These are phyloP conservation scores for Ambrosia trifida DNA, from an alignment of 129 eudicot genomes.

Conservation along the genomic window DNA sequence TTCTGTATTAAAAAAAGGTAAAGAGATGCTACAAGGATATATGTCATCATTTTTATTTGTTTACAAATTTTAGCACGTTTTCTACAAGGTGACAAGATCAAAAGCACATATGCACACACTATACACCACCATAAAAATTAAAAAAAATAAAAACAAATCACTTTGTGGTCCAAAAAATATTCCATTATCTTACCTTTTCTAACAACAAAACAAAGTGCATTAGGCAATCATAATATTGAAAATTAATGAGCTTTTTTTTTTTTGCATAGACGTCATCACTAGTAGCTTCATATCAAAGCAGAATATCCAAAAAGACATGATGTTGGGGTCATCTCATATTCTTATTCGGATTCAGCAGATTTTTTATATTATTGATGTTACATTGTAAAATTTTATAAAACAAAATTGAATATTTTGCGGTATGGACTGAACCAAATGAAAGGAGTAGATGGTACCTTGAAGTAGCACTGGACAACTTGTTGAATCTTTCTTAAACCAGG, in stretches of 20 bases:
- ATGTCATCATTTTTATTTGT: background rate
- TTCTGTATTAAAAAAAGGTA: background rate
- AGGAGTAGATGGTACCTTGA: background rate
- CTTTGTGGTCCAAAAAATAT: constrained; percentile 26
- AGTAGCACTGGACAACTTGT: background rate
- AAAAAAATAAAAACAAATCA: background rate
- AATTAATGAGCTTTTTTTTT: constrained; percentile 21
- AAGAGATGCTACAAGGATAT: constrained; percentile 2
- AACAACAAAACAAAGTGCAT: constrained; percentile 16
- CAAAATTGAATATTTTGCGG: background rate
- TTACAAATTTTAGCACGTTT: constrained; percentile 13
- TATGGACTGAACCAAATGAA: background rate
- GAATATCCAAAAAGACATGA: constrained; percentile 29
- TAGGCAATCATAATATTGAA: constrained; percentile 2
- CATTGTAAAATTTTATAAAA: background rate
- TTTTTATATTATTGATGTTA: constrained; percentile 11
- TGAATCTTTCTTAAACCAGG: background rate
- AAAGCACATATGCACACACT: background rate
- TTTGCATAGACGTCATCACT: constrained; percentile 18
- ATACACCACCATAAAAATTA: background rate
- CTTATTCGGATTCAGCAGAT: constrained; percentile 17
- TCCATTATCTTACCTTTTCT: constrained; percentile 20
- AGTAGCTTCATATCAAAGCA: constrained; percentile 31
- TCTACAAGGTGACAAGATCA: constrained; percentile 12
- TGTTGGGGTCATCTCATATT: constrained; percentile 8